phyloP scores from a whole-genome alignment of 768 basidiomycete species.

The Kwoniella europaea region DNA sequence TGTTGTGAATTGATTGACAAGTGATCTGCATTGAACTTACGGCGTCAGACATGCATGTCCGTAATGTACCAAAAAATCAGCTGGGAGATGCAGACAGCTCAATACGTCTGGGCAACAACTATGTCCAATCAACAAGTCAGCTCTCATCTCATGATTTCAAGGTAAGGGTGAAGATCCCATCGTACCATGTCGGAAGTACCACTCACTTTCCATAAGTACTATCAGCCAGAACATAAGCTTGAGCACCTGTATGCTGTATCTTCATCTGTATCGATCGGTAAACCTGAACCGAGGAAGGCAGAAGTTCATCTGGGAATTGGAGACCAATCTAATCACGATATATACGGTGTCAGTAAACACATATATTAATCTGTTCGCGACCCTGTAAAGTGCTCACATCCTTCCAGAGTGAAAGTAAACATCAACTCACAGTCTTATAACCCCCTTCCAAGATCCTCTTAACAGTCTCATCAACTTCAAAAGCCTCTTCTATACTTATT shows the following conservation, averaged over 20 bases:
- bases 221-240: slow-evolving; percentile 91
- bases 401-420: not conserved
- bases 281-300: slow-evolving; percentile 83
- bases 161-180: too few relatives aligned
- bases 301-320: slow-evolving; percentile 93
- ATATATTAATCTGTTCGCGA: not conserved
- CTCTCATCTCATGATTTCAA: not conserved
- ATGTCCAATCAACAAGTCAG: not conserved
- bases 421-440: slow-evolving; percentile 70
- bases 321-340: slow-evolving; percentile 66
- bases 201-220: slow-evolving; percentile 93
- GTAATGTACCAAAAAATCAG: slow-evolving; percentile 90
- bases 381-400: too few relatives aligned
- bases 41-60: slow-evolving; percentile 94
- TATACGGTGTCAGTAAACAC: not conserved
- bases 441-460: slow-evolving; percentile 66
- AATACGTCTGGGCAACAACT: slow-evolving; percentile 98
- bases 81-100: slow-evolving; percentile 89
- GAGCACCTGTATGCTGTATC: slow-evolving; percentile 59
- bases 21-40: slow-evolving; percentile 61
- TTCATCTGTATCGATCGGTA: slow-evolving; percentile 68
- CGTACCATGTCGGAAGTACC: not conserved
- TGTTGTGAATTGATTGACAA: not conserved
- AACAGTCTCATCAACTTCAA: slow-evolving; percentile 74
- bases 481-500: slow-evolving; percentile 65